Conservation (phyloP, 805 yeast genomes). For the Torulaspora gathmanii region DNA sequence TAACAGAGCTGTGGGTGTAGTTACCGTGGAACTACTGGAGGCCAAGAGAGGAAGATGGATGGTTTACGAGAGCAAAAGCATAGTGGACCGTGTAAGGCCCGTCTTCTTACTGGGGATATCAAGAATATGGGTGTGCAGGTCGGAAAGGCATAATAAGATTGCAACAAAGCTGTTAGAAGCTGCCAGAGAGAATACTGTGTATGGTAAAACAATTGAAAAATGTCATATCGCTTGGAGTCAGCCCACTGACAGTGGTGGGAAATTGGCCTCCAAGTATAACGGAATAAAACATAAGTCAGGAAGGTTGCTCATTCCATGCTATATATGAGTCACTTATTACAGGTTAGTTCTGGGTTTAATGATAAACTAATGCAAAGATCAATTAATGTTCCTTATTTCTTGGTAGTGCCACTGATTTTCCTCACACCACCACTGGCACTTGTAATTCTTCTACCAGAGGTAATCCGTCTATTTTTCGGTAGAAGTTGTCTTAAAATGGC, state of each 20-base stretch:
- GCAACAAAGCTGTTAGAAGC: slow-evolving; percentile 44
- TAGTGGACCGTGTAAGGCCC: slow-evolving; percentile 46
- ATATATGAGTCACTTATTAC: slow-evolving; percentile 14
- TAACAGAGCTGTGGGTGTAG: slow-evolving; percentile 49
- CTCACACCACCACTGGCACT: slow-evolving; percentile 34
- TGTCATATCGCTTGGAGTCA: slow-evolving; percentile 63
- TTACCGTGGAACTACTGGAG: slow-evolving; percentile 45
- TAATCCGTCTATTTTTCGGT: slow-evolving; percentile 31
- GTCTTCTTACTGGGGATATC: slow-evolving; percentile 44
- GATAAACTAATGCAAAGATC: not conserved
- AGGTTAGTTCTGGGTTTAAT: not conserved
- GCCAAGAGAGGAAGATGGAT: slow-evolving; percentile 53
- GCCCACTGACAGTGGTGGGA: slow-evolving; percentile 62
- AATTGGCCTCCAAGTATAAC: slow-evolving; percentile 52
- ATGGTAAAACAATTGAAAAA: slow-evolving; percentile 44
- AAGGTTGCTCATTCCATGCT: slow-evolving; percentile 32
- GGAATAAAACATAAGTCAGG: slow-evolving; percentile 46
- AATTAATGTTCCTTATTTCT: slow-evolving; percentile 17
- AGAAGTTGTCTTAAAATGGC: slow-evolving; percentile 29
- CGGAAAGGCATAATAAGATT: slow-evolving; percentile 47
- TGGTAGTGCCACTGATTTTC: slow-evolving; percentile 34
- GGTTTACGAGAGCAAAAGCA: slow-evolving; percentile 45
- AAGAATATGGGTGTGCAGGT: slow-evolving; percentile 44
- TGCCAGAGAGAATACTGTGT: slow-evolving; percentile 43
- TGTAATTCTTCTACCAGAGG: slow-evolving; percentile 33